Percentiles rank a stretch among this genome's conserved stretches.
These are phyloP conservation scores for Ceratocystis huliohia DNA, from an alignment of 2,329 filamentous ascomycete species.

Conservation along the genomic window DNA sequence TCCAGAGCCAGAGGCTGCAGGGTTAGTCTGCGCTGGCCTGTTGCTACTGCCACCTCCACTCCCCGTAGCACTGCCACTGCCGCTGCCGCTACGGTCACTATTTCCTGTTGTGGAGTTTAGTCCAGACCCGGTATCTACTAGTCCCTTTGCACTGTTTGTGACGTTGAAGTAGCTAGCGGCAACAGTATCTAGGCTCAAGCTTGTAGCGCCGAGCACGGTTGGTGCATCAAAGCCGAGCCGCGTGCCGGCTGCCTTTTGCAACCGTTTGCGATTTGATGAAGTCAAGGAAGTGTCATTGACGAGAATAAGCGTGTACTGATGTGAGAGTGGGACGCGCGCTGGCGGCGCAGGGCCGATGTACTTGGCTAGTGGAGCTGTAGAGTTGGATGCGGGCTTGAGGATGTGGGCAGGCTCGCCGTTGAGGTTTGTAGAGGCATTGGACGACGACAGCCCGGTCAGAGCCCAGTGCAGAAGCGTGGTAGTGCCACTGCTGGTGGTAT, in stretches of 20 bases:
- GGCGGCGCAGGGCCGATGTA: constrained; percentile 32
- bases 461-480: constrained; percentile 38
- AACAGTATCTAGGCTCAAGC: constrained; percentile 27
- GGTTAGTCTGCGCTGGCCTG: neutral
- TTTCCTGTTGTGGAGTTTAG: constrained; percentile 5
- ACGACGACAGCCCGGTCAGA: constrained; percentile 30
- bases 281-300: constrained; percentile 29
- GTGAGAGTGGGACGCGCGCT: constrained; percentile 29
- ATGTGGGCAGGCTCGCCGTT: constrained; percentile 27
- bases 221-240: constrained; percentile 28
- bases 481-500: constrained; percentile 27
- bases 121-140: neutral
- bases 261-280: constrained; percentile 24
- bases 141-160: constrained; percentile 26
- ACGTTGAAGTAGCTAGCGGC: constrained; percentile 32
- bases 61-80: neutral
- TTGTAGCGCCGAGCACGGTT: constrained; percentile 27
- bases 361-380: constrained; percentile 24
- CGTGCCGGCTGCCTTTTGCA: constrained; percentile 26
- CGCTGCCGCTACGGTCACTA: neutral
- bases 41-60: neutral
- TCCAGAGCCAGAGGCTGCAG: constrained; percentile 1
- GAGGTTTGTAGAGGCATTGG: constrained; percentile 21
- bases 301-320: constrained; percentile 32
- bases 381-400: constrained; percentile 24